These are phyloP conservation scores for Vitis riparia DNA, from an alignment of 164 flowering plant genomes.

Conservation along the genomic window DNA sequence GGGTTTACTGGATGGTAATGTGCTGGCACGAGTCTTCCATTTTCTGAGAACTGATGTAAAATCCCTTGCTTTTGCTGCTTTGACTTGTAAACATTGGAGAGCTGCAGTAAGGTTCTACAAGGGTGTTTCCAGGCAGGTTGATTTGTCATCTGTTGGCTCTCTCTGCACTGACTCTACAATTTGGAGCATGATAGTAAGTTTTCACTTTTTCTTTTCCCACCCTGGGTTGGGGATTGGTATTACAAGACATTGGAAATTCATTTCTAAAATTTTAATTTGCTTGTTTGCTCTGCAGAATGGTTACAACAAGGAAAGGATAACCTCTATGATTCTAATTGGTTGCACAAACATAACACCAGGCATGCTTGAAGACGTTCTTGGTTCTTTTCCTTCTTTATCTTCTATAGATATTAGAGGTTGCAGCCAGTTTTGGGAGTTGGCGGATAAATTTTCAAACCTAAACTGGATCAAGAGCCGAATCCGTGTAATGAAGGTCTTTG, in stretches of 20 bases:
- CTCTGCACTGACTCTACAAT: constrained; percentile 63
- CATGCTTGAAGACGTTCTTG: constrained; percentile 69
- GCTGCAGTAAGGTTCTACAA: constrained; percentile 65
- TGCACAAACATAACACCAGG: constrained; percentile 66
- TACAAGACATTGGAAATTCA: neutral
- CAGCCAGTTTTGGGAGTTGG: constrained; percentile 67
- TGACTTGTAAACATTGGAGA: constrained; percentile 90
- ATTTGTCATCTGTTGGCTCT: constrained; percentile 67
- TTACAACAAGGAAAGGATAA: constrained; percentile 62
- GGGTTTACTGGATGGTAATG: constrained; percentile 72
- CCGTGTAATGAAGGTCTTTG: constrained; percentile 19
- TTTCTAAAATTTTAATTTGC: constrained; percentile 7
- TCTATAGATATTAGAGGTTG: constrained; percentile 82
- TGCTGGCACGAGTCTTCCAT: constrained; percentile 83
- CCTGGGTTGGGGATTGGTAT: neutral
- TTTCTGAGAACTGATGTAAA: constrained; percentile 74
- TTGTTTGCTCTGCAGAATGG: constrained; percentile 63
- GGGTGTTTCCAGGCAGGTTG: constrained; percentile 57
- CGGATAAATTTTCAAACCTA: constrained; percentile 47
- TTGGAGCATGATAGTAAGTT: constrained; percentile 63
- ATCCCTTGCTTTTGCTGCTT: constrained; percentile 70
- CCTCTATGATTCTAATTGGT: constrained; percentile 63
- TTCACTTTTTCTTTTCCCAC: neutral
- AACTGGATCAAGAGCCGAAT: constrained; percentile 60
- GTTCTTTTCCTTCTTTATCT: constrained; percentile 54